These are phyloP conservation scores for Spencermartinsiella ligniputridi DNA, from an alignment of 1,139 yeast species.

Conservation along the genomic window DNA sequence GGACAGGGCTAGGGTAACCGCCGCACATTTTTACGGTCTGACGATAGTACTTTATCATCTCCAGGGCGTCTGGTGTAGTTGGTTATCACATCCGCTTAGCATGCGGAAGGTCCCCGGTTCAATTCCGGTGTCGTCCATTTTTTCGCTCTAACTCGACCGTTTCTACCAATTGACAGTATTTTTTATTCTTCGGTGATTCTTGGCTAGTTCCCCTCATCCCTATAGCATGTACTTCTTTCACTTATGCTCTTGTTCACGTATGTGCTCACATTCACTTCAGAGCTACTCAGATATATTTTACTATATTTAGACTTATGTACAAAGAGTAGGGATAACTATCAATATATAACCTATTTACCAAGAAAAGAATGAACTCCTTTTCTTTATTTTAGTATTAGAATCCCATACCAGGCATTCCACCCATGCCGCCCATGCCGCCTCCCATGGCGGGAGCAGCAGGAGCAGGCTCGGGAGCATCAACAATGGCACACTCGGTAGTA, in stretches of 20 bases:
- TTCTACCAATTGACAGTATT: too few relatives aligned
- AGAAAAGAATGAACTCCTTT: neutral
- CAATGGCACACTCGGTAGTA: conserved; percentile 98
- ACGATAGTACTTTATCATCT: too few relatives aligned
- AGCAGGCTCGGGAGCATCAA: conserved; percentile 92
- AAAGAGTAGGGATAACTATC: neutral
- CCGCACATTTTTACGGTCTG: too few relatives aligned
- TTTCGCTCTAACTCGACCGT: too few relatives aligned
- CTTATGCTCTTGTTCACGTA: too few relatives aligned
- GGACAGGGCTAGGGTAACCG: too few relatives aligned
- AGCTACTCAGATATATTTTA: conserved; percentile 1
- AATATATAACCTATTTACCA: conserved; percentile 8
- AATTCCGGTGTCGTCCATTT: conserved; percentile 25
- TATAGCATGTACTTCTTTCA: too few relatives aligned
- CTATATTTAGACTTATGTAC: conserved; percentile 1
- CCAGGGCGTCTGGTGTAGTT: conserved; percentile 26
- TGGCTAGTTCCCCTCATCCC: too few relatives aligned
- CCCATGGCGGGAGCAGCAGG: conserved; percentile 65
- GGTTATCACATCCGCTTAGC: conserved; percentile 27
- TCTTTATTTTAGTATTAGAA: conserved; percentile 15
- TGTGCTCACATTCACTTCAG: too few relatives aligned
- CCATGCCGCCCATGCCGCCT: conserved; percentile 50
- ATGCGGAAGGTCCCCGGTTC: conserved; percentile 27
- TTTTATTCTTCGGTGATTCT: too few relatives aligned
- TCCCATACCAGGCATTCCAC: conserved; percentile 44